phyloP scores from a whole-genome alignment of 441 rosid species.

The Populus trichocarpa region DNA sequence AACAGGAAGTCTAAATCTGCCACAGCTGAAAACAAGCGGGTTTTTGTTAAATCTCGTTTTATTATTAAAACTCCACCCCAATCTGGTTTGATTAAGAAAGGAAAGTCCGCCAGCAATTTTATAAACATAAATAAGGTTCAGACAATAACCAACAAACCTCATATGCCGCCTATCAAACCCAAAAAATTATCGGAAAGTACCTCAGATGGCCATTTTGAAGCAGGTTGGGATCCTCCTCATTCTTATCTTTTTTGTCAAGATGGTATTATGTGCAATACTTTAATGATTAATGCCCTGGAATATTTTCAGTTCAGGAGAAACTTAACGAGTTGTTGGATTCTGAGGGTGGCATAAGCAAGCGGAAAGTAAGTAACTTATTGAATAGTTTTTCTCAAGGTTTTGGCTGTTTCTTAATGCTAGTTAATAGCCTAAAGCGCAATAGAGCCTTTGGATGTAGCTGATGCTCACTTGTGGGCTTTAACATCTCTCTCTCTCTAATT shows the following conservation, averaged over 20 bases:
- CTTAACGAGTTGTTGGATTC: conserved; percentile 91
- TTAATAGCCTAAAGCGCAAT: background rate
- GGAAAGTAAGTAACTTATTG: conserved; percentile 60
- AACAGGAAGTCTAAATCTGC: conserved; percentile 41
- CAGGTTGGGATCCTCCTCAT: conserved; percentile 49
- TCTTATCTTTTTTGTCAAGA: background rate
- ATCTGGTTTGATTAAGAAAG: conserved; percentile 51
- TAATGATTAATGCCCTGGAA: conserved; percentile 14
- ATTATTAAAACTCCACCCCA: conserved; percentile 55
- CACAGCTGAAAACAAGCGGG: conserved; percentile 44
- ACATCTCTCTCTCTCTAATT: background rate
- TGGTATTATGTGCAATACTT: background rate
- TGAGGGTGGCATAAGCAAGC: conserved; percentile 92
- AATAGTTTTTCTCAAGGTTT: background rate
- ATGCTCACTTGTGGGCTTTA: background rate
- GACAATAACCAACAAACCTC: conserved; percentile 44
- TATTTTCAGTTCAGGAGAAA: conserved; percentile 86
- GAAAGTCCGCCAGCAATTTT: conserved; percentile 39
- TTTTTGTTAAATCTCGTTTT: conserved; percentile 50
- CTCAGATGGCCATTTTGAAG: conserved; percentile 59
- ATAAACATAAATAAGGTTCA: conserved; percentile 53
- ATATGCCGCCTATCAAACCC: conserved; percentile 46
- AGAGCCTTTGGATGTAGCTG: background rate
- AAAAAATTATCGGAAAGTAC: conserved; percentile 59
- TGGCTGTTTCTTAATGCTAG: conserved; percentile 1